Evolutionary conservation across 2,329 filamentous ascomycete species (phyloP).

Genomic region (Camillea tinctor): DNA sequence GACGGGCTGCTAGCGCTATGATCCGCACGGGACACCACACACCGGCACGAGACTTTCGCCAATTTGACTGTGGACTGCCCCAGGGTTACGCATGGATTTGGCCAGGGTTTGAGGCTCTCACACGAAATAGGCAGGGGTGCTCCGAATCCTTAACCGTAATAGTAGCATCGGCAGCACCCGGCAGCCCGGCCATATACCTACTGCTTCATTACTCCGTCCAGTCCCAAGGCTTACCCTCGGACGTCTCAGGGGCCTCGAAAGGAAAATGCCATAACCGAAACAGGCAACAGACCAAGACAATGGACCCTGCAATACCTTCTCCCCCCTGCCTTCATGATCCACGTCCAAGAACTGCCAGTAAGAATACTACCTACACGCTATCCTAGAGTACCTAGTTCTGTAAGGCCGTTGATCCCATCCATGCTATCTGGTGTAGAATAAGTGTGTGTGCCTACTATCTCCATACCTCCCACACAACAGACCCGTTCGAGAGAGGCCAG

Average conservation of each 20-base stretch:
- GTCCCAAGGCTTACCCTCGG: background rate
- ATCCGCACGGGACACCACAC: background rate
- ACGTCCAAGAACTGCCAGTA: background rate
- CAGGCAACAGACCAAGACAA: background rate
- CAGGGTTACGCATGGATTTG: background rate
- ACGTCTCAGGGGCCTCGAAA: background rate
- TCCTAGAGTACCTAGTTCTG: background rate
- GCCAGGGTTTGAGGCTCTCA: slow-evolving; percentile 2
- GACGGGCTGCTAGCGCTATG: background rate
- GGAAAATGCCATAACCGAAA: background rate
- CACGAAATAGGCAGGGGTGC: background rate
- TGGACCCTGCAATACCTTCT: background rate
- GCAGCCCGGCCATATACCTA: background rate
- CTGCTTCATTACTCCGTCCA: background rate
- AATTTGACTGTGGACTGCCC: background rate
- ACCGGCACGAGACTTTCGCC: background rate
- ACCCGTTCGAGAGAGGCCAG: background rate
- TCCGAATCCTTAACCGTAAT: background rate
- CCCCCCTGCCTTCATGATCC: background rate
- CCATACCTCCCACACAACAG: background rate
- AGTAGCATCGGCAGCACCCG: background rate
- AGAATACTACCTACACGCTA: background rate
- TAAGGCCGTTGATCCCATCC: background rate
- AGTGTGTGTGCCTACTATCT: background rate
- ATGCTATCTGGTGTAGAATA: too few species aligned